These are phyloP conservation scores for Aristolochia californica DNA, from an alignment of 164 flowering plant genomes.

Conservation along the genomic window DNA sequence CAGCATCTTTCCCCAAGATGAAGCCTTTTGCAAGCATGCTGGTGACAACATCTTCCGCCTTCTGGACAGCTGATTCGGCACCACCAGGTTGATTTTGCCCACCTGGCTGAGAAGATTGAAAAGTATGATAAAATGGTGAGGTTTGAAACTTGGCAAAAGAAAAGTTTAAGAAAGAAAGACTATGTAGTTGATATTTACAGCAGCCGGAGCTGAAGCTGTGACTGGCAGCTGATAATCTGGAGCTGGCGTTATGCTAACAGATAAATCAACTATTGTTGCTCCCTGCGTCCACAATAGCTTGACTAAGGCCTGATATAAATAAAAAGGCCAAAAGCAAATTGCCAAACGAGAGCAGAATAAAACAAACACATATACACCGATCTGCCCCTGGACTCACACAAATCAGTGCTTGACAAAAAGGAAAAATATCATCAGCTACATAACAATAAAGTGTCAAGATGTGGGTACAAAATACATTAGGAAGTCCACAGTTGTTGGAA, in stretches of 20 bases:
- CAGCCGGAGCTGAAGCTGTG: constrained; percentile 26
- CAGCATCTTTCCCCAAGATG: constrained; percentile 79
- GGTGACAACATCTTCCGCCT: constrained; percentile 90
- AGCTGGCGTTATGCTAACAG: constrained; percentile 54
- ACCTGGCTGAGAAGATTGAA: constrained; percentile 16
- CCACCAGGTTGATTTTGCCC: constrained; percentile 30
- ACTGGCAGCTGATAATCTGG: constrained; percentile 69
- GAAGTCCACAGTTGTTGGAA: too few relatives aligned
- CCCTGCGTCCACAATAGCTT: constrained; percentile 43
- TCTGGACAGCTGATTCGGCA: constrained; percentile 60
- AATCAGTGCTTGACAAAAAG: too few relatives aligned
- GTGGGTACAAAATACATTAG: too few relatives aligned
- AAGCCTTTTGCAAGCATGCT: constrained; percentile 86
- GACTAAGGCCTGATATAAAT: background rate
- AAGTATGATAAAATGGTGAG: background rate
- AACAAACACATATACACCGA: background rate
- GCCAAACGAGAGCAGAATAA: background rate
- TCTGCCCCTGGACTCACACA: too few relatives aligned
- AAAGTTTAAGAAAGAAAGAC: background rate
- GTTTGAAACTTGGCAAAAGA: background rate
- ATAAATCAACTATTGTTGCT: constrained; percentile 81
- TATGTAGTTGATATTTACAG: constrained; percentile 22
- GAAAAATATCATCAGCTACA: too few relatives aligned
- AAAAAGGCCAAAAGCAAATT: background rate
- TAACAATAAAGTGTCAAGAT: too few relatives aligned